A percentile compares a stretch with the other conserved stretches of the same genome.
Evolutionary conservation across 148 eudicot species (phyloP).

Genomic region (Rhododendron ferrugineum): DNA sequence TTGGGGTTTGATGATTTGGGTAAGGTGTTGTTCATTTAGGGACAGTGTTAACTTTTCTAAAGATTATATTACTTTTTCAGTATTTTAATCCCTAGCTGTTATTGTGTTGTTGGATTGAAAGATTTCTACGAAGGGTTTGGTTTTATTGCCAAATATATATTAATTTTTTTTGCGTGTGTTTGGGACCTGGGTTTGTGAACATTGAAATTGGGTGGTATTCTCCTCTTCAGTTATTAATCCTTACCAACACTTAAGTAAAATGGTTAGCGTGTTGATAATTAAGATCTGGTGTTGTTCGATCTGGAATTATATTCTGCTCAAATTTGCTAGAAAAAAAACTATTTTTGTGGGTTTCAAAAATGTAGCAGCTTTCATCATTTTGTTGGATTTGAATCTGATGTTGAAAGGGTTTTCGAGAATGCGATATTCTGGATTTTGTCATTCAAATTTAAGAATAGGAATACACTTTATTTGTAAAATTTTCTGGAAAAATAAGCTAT

Average conservation of each 20-base stretch:
- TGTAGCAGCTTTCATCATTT: neutral
- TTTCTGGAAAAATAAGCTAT: neutral
- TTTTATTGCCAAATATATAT: no score
- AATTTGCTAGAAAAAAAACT: neutral
- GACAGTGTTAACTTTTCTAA: neutral
- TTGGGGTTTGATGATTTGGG: neutral
- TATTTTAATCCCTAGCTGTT: neutral
- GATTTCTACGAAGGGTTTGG: neutral
- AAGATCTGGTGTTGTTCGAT: no score
- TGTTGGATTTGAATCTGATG: neutral
- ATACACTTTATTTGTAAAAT: neutral
- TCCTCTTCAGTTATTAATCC: neutral
- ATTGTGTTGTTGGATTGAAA: slow-evolving; percentile 3
- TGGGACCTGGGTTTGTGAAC: neutral
- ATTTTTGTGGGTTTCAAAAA: neutral
- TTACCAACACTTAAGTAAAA: no score
- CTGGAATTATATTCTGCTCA: no score
- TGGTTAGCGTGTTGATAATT: no score
- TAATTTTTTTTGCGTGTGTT: no score
- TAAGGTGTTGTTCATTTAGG: neutral
- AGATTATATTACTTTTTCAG: neutral
- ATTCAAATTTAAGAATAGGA: neutral
- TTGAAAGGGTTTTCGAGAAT: neutral
- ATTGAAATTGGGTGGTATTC: neutral
- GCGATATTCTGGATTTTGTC: neutral